A percentile compares a stretch with the other conserved stretches of the same genome.
Evolutionary conservation across 2,329 filamentous ascomycete genomes (phyloP).

Genomic region (Scortechinia acanthostroma): DNA sequence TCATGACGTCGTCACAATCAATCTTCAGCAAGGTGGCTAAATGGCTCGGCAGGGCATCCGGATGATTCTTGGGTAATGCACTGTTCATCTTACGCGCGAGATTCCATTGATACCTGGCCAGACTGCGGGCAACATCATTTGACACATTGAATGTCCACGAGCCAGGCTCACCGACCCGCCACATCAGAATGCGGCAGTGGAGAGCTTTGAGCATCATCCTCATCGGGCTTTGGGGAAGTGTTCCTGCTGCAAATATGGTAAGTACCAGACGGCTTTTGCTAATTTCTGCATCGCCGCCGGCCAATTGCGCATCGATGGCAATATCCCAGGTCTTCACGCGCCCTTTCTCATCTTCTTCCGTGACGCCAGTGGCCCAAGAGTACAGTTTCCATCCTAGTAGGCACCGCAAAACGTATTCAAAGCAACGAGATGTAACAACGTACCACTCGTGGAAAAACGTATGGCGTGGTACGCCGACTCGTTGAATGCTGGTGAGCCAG

Average conservation of each 20-base stretch:
- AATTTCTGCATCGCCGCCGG: constrained; percentile 55
- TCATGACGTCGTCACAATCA: constrained; percentile 51
- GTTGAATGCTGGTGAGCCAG: constrained; percentile 60
- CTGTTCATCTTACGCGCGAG: constrained; percentile 41
- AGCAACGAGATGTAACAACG: constrained; percentile 47
- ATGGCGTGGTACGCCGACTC: constrained; percentile 55
- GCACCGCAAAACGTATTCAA: constrained; percentile 51
- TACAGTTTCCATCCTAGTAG: constrained; percentile 51
- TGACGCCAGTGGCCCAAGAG: constrained; percentile 48
- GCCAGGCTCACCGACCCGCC: constrained; percentile 47
- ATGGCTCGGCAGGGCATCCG: constrained; percentile 45
- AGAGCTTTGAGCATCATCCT: constrained; percentile 57
- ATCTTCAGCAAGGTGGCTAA: constrained; percentile 44
- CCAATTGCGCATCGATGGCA: constrained; percentile 59
- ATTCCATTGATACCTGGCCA: constrained; percentile 54
- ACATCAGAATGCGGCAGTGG: constrained; percentile 54
- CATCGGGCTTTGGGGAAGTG: constrained; percentile 50
- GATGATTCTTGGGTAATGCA: constrained; percentile 30
- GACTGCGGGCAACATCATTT: constrained; percentile 43
- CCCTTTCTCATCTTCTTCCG: constrained; percentile 54
- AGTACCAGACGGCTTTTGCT: constrained; percentile 55
- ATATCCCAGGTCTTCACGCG: constrained; percentile 62
- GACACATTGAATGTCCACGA: constrained; percentile 44
- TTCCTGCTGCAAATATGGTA: constrained; percentile 57
- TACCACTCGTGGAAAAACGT: constrained; percentile 53